Conservation (phyloP, 805 yeast genomes). For the Candida yuanshanica region DNA sequence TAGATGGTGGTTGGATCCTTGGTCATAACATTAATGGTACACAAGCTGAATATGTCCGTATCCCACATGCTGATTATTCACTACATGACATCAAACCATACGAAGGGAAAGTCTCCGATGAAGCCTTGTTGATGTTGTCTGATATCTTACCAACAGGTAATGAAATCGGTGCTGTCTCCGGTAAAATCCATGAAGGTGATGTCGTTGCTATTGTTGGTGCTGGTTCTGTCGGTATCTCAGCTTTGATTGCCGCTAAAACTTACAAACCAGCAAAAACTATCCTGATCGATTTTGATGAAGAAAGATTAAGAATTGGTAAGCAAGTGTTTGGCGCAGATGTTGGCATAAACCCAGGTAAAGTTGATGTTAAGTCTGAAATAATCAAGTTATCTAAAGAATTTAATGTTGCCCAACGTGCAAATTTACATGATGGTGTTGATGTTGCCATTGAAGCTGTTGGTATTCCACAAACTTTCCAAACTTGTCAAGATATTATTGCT, state of each 20-base stretch:
- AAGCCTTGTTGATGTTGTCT: slow-evolving; percentile 52
- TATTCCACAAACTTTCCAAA: slow-evolving; percentile 52
- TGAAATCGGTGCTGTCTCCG: slow-evolving; percentile 59
- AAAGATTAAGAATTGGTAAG: slow-evolving; percentile 51
- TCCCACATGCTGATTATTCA: slow-evolving; percentile 44
- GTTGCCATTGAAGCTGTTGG: slow-evolving; percentile 65
- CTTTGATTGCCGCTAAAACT: slow-evolving; percentile 49
- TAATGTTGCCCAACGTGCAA: slow-evolving; percentile 18
- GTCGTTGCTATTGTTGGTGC: slow-evolving; percentile 60
- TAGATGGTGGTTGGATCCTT: slow-evolving; percentile 46
- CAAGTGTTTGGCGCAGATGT: slow-evolving; percentile 55
- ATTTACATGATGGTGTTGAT: slow-evolving; percentile 45
- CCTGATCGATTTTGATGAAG: slow-evolving; percentile 54
- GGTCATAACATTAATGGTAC: slow-evolving; percentile 64
- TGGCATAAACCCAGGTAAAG: slow-evolving; percentile 45
- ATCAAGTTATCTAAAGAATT: slow-evolving; percentile 24
- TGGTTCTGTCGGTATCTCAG: slow-evolving; percentile 63
- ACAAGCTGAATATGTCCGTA: slow-evolving; percentile 55
- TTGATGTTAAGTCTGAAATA: slow-evolving; percentile 35
- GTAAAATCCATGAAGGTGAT: slow-evolving; percentile 48
- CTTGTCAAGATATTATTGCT: slow-evolving; percentile 48
- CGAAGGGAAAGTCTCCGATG: slow-evolving; percentile 34
- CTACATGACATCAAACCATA: slow-evolving; percentile 28
- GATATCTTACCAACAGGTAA: slow-evolving; percentile 65
- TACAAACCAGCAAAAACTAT: slow-evolving; percentile 51